phyloP scores from a whole-genome alignment of 192 early-diverging fungal genomes.

The Powellomyces hirtus region DNA sequence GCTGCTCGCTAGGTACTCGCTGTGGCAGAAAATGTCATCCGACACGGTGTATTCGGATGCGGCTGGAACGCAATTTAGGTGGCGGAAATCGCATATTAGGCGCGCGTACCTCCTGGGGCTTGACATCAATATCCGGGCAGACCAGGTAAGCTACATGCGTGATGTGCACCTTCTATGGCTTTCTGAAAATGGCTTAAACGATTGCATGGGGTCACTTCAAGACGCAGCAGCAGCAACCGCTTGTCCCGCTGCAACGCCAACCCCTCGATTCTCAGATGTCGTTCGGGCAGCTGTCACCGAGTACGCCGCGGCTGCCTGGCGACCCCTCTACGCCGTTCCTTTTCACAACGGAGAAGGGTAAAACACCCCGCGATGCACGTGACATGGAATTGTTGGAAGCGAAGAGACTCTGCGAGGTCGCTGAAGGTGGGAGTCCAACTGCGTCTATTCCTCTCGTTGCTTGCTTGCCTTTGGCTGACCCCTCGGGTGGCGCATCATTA shows the following conservation, averaged over 20 bases:
- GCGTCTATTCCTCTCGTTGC: not conserved
- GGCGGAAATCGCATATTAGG: slow-evolving; percentile 41
- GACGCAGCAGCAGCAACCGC: not conserved
- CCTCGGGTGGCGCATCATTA: slow-evolving; percentile 4
- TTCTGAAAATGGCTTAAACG: too few species aligned
- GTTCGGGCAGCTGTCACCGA: not conserved
- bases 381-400: slow-evolving; percentile 46
- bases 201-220: too few species aligned
- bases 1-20: slow-evolving; percentile 23
- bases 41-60: slow-evolving; percentile 39
- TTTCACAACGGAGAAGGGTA: not conserved
- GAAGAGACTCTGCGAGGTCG: slow-evolving; percentile 41
- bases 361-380: slow-evolving; percentile 27
- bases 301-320: not conserved
- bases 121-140: slow-evolving; percentile 23
- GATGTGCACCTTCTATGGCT: too few species aligned
- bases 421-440: slow-evolving; percentile 39
- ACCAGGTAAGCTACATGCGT: slow-evolving; percentile 37
- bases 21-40: slow-evolving; percentile 25
- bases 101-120: slow-evolving; percentile 36
- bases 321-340: not conserved
- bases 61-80: slow-evolving; percentile 38
- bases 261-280: not conserved
- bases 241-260: not conserved
- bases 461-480: not conserved